Evolutionary conservation across 306 rosid species (phyloP).

Genomic region (Vicia sativa): DNA sequence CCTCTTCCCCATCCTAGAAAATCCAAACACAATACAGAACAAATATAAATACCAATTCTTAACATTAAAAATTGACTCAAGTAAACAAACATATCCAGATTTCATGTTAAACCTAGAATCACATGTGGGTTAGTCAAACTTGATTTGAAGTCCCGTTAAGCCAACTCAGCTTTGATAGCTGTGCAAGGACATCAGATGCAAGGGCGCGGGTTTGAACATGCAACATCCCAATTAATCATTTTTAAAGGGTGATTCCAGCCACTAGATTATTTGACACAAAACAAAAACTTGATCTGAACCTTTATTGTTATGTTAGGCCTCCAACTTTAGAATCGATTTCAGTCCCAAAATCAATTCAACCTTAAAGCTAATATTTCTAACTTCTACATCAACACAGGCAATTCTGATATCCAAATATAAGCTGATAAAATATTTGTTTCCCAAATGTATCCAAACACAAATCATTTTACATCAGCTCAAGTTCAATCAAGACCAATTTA

Average conservation of each 20-base stretch:
- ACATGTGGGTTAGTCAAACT: neutral
- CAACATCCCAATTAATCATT: too few relatives aligned
- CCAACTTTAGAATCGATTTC: neutral
- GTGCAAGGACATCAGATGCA: too few relatives aligned
- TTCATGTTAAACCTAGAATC: neutral
- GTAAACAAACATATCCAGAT: neutral
- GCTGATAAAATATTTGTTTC: neutral
- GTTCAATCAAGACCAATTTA: neutral
- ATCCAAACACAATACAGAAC: conserved; percentile 23
- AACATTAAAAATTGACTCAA: conserved; percentile 1
- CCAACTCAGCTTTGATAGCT: too few relatives aligned
- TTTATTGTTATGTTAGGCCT: neutral
- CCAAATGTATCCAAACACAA: neutral
- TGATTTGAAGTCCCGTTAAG: neutral
- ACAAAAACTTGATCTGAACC: too few relatives aligned
- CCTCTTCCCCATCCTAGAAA: conserved; percentile 88
- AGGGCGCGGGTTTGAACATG: too few relatives aligned
- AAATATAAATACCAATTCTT: conserved; percentile 38
- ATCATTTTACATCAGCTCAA: neutral
- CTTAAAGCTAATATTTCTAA: neutral
- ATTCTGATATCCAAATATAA: conserved; percentile 1
- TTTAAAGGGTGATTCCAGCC: too few relatives aligned
- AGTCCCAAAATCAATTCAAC: neutral
- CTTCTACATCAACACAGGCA: neutral
- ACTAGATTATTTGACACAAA: too few relatives aligned